phyloP scores from a whole-genome alignment of 345 rosid species.

The Stellera chamaejasme region DNA sequence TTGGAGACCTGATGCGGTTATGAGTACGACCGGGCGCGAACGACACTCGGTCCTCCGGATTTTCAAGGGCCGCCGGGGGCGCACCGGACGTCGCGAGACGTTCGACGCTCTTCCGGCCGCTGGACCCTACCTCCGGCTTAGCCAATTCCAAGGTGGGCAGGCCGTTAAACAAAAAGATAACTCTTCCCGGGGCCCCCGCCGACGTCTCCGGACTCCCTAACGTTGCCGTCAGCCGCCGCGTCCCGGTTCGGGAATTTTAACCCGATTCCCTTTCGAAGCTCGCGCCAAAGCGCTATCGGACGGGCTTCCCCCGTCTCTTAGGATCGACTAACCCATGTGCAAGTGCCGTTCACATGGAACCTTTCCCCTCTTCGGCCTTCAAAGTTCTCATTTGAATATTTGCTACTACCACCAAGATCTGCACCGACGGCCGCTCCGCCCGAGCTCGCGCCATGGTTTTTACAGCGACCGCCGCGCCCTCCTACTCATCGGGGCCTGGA shows the following conservation, averaged over 20 bases:
- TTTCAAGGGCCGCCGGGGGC: too few species aligned
- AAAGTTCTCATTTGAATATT: neutral
- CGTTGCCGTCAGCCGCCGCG: too few species aligned
- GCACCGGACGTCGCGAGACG: too few species aligned
- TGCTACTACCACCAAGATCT: slow-evolving; percentile 1
- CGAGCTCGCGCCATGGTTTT: too few species aligned
- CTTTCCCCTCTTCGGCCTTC: neutral
- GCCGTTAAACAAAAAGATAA: slow-evolving; percentile 2
- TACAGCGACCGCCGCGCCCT: neutral
- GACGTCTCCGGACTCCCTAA: neutral
- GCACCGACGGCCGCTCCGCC: neutral
- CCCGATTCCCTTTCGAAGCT: too few species aligned
- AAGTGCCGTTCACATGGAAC: neutral
- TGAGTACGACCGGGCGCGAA: too few species aligned
- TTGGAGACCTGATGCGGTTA: too few species aligned
- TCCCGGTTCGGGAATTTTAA: too few species aligned
- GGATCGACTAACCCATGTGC: too few species aligned
- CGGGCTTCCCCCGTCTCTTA: too few species aligned
- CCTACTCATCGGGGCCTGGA: neutral
- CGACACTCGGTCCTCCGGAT: too few species aligned
- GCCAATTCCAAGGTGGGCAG: slow-evolving; percentile 5
- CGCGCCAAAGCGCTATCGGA: too few species aligned
- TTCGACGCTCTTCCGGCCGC: neutral
- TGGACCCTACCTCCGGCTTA: slow-evolving; percentile 2
- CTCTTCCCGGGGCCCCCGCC: neutral